These are phyloP conservation scores for Aspergillaceae sp. DNA, from an alignment of 2,329 filamentous ascomycete genomes.

Conservation along the genomic window DNA sequence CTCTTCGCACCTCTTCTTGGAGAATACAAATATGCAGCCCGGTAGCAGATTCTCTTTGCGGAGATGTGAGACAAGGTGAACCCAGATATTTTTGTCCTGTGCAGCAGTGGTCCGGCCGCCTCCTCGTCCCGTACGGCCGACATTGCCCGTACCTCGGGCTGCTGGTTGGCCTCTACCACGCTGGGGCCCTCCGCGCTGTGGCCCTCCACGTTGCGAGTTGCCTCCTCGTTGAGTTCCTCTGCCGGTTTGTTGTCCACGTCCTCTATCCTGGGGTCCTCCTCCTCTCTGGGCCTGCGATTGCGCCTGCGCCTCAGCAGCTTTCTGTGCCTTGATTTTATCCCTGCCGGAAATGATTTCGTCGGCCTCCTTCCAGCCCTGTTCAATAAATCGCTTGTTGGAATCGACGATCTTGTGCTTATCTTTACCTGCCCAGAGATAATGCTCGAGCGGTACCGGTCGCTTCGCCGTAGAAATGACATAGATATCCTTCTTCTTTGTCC, in stretches of 20 bases:
- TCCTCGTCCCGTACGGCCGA: conserved; percentile 76
- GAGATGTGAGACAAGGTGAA: conserved; percentile 85
- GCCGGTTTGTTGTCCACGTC: conserved; percentile 47
- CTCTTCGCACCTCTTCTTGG: conserved; percentile 93
- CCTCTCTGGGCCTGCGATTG: conserved; percentile 47
- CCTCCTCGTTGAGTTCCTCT: conserved; percentile 37
- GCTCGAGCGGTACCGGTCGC: conserved; percentile 85
- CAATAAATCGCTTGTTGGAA: conserved; percentile 80
- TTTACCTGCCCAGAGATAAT: conserved; percentile 93
- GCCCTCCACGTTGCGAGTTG: neutral
- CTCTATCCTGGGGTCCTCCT: conserved; percentile 45
- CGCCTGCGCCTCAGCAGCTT: conserved; percentile 43
- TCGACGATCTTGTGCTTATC: conserved; percentile 91
- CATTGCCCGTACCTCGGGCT: conserved; percentile 64
- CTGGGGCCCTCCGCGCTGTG: conserved; percentile 22
- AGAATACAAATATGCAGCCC: conserved; percentile 96
- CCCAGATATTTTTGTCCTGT: conserved; percentile 95
- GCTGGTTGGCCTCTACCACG: conserved; percentile 50
- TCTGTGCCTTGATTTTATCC: conserved; percentile 61
- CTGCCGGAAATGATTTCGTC: conserved; percentile 72
- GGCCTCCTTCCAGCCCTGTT: conserved; percentile 90
- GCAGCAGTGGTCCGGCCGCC: conserved; percentile 81
- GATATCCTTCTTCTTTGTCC: conserved; percentile 97
- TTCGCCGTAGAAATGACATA: conserved; percentile 98
- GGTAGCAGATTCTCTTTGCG: conserved; percentile 80